Evolutionary conservation across 1,284 basidiomycete genomes (phyloP).

Genomic region (Ganoderma lingzhi): DNA sequence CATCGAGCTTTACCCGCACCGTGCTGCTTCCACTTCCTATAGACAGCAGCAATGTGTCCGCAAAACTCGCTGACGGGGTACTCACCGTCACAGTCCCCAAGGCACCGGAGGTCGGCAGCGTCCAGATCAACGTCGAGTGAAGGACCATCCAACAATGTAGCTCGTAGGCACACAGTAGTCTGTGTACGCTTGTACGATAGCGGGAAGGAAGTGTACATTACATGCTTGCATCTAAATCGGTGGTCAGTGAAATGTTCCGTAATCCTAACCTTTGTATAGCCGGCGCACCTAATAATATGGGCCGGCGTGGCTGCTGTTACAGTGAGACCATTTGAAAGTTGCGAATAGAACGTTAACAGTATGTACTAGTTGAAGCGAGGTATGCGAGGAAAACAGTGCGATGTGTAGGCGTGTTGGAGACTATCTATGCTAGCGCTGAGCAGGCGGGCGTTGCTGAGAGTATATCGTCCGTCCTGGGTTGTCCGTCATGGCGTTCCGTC

Average conservation of each 20-base stretch:
- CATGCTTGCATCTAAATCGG: constrained; percentile 4
- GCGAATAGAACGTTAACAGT: too few relatives aligned
- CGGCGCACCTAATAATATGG: constrained; percentile 2
- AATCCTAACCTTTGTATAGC: neutral
- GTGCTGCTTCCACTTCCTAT: constrained; percentile 74
- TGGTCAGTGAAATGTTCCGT: neutral
- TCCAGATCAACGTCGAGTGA: constrained; percentile 46
- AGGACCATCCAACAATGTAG: neutral
- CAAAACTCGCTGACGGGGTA: constrained; percentile 74
- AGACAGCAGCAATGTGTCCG: constrained; percentile 64
- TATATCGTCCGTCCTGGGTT: constrained; percentile 45
- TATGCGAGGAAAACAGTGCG: neutral
- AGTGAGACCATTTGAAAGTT: neutral
- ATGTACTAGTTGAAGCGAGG: neutral
- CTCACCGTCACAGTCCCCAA: constrained; percentile 70
- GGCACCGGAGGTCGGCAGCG: constrained; percentile 61
- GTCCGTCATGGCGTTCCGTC: constrained; percentile 33
- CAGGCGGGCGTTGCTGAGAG: constrained; percentile 33
- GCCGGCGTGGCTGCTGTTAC: neutral
- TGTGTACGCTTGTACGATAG: constrained; percentile 16
- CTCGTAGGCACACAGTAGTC: neutral
- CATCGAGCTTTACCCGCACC: constrained; percentile 68
- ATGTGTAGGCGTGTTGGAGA: neutral
- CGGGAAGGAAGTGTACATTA: constrained; percentile 25
- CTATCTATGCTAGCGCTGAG: constrained; percentile 9